Evolutionary conservation across 2,329 filamentous ascomycete species (phyloP), one percentile per base, ranked within the genome.

Genomic region (Balansia obtecta): DNA sequence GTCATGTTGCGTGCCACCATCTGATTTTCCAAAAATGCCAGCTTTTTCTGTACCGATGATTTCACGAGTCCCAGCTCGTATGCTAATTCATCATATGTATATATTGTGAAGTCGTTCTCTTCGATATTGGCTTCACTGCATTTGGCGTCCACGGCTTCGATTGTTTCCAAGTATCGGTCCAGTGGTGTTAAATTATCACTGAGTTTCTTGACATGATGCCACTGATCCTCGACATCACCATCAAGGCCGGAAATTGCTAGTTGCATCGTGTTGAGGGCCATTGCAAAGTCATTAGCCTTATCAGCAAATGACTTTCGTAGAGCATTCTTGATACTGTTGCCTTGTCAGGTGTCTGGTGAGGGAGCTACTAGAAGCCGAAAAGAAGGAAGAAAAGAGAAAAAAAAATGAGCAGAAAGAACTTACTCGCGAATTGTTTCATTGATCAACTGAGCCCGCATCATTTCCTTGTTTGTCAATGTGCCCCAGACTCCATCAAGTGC

Each of bases 71-170:
- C 83, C 52, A 97, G 77, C 69, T 98, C 93, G 69, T 98, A 98
- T 53, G 83, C 82, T 41, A 98, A 77, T 68, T 98, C 93, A 63
- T 98, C 93, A 65, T 97, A 93, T 10, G 91, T 95, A 69, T 97
- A 97, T 9, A 91, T 97, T n/a, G 93, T 98, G 67, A 93, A 97
- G 71, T 98, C 93, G 67, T 98, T 98, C 63, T 98, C 93, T 68
- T 98, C 93, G 56, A 98, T 96, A 65, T 98, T 97, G 54, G 93
- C 93, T 71, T 97, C 91, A 53, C 84, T 79, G 65, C 93, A 98
- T 68, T 95, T 88, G 55, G 82, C 80, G 62, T 96, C 90, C 45
- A 97, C 78, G 11, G 80, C 81, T 13, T 82, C 86, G 62, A 98
- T 96, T 55, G 88, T 86, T 55, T 88, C 83, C 40, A 98, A 77